These are phyloP conservation scores for Termitomyces sp. DNA, from an alignment of 768 basidiomycete species.

Conservation along the genomic window DNA sequence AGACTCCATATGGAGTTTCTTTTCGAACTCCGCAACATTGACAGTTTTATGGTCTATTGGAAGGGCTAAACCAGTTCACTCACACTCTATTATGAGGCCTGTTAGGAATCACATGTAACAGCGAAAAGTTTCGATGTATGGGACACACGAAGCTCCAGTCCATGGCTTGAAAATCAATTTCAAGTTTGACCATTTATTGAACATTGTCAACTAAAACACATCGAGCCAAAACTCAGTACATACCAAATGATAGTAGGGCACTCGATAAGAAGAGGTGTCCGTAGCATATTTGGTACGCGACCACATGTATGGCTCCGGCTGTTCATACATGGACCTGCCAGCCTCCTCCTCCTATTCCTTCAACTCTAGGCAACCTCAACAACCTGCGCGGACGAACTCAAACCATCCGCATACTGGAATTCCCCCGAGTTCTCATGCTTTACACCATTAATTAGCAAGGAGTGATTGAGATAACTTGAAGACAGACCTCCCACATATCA, in stretches of 20 bases:
- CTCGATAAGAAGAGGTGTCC: too few relatives aligned
- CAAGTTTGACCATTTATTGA: too few relatives aligned
- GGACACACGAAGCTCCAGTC: background rate
- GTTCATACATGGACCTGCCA: too few relatives aligned
- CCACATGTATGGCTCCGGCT: too few relatives aligned
- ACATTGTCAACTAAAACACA: background rate
- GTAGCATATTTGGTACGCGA: too few relatives aligned
- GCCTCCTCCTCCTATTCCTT: too few relatives aligned
- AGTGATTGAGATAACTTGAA: background rate
- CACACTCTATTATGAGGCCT: background rate
- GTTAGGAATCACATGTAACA: background rate
- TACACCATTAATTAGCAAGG: background rate
- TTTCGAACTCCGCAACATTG: background rate
- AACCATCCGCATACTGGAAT: constrained; percentile 68
- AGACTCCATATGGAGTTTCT: background rate
- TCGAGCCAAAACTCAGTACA: too few relatives aligned
- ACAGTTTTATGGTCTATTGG: too few relatives aligned
- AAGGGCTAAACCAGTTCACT: too few relatives aligned
- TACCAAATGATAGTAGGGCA: too few relatives aligned
- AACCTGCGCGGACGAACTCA: constrained; percentile 14
- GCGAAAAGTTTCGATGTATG: background rate
- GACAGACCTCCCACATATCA: constrained; percentile 91
- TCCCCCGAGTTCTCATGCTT: constrained; percentile 79
- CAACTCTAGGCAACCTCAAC: background rate
- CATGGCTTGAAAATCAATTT: background rate